phyloP scores from a whole-genome alignment of 192 early-diverging fungal genomes.

The Pilaira anomala region DNA sequence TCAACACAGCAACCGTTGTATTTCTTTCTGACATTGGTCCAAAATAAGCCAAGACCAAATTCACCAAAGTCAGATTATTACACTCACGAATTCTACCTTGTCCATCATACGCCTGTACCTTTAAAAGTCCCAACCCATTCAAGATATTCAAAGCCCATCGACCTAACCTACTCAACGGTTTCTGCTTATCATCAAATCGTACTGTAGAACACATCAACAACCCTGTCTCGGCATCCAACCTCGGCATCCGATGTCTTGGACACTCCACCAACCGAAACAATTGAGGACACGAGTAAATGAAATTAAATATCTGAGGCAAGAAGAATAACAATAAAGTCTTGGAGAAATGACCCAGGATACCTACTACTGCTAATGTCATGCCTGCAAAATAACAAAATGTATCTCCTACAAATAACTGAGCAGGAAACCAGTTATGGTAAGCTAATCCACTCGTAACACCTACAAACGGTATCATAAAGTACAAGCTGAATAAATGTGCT shows the following conservation, averaged over 20 bases:
- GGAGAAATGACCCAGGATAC: slow-evolving; percentile 89
- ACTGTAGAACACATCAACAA: slow-evolving; percentile 39
- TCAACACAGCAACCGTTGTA: slow-evolving; percentile 55
- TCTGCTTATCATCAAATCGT: slow-evolving; percentile 28
- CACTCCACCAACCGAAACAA: slow-evolving; percentile 92
- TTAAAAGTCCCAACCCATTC: slow-evolving; percentile 45
- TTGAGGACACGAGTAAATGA: slow-evolving; percentile 92
- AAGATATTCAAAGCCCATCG: slow-evolving; percentile 52
- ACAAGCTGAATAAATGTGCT: slow-evolving; percentile 81
- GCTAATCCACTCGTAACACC: slow-evolving; percentile 81
- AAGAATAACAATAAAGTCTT: slow-evolving; percentile 94
- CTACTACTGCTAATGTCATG: slow-evolving; percentile 98
- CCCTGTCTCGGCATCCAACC: slow-evolving; percentile 44
- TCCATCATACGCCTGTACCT: slow-evolving; percentile 50
- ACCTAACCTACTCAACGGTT: slow-evolving; percentile 44
- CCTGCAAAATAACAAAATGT: slow-evolving; percentile 98
- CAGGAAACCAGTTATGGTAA: slow-evolving; percentile 91
- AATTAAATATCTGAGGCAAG: slow-evolving; percentile 96
- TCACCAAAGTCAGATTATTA: slow-evolving; percentile 93
- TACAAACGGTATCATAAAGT: slow-evolving; percentile 91
- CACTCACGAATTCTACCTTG: slow-evolving; percentile 51
- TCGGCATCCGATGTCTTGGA: slow-evolving; percentile 93
- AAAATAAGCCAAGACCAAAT: slow-evolving; percentile 76
- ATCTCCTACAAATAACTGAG: slow-evolving; percentile 92
- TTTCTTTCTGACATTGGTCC: slow-evolving; percentile 73